Percentiles rank a stretch among this genome's conserved stretches.
Conservation (phyloP, 495 filamentous ascomycete genomes). For the Penicillium antarcticum region DNA sequence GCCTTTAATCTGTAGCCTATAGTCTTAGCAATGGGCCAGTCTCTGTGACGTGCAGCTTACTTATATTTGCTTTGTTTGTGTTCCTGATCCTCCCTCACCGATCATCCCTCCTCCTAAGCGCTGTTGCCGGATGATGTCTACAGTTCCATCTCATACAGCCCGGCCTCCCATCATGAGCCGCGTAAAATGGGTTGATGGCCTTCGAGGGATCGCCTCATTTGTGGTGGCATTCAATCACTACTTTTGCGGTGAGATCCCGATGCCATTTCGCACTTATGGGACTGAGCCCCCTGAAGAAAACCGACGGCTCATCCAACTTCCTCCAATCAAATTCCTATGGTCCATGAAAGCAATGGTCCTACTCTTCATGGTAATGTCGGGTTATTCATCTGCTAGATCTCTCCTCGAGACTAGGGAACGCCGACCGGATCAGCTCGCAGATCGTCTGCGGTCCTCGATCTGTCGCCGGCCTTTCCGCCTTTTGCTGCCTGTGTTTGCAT, state of each 20-base stretch:
- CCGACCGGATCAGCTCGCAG: background rate
- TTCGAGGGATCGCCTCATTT: constrained; percentile 24
- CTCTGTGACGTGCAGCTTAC: no score
- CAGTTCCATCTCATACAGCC: background rate
- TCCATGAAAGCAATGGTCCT: constrained; percentile 57
- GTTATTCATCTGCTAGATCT: no score
- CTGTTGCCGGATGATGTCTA: no score
- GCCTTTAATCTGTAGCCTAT: no score
- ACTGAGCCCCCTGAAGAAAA: constrained; percentile 33
- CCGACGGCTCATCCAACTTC: constrained; percentile 51
- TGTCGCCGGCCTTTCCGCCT: constrained; percentile 55
- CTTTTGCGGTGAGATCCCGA: no score
- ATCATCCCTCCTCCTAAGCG: no score
- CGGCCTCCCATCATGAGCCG: constrained; percentile 9
- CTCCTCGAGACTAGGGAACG: constrained; percentile 8
- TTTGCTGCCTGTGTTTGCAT: constrained; percentile 49
- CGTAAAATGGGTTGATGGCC: constrained; percentile 26
- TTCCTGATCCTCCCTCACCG: no score
- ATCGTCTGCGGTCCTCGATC: constrained; percentile 36
- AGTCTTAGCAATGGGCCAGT: no score
- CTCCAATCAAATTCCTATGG: constrained; percentile 53
- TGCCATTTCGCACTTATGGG: constrained; percentile 17
- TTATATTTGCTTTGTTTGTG: no score
- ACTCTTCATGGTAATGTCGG: constrained; percentile 64
- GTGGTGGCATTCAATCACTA: constrained; percentile 23